These are phyloP conservation scores for Trichophyton mentagrophytes DNA, from an alignment of 2,329 filamentous ascomycete species.

Conservation along the genomic window DNA sequence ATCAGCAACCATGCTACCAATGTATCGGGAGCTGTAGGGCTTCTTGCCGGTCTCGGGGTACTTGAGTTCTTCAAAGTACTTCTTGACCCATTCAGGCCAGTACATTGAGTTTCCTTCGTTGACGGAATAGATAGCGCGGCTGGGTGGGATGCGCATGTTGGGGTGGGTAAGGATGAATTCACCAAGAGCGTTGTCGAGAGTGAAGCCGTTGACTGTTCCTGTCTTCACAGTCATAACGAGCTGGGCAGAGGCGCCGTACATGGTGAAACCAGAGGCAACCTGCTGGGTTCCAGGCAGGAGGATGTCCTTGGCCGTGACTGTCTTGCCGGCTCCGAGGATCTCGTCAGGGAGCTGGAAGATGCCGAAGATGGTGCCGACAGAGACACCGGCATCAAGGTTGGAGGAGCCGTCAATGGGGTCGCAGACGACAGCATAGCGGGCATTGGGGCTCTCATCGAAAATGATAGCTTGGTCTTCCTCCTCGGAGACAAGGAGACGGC, in stretches of 20 bases:
- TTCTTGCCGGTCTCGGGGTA: slow-evolving; percentile 57
- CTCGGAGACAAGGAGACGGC: slow-evolving; percentile 87
- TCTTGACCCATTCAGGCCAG: slow-evolving; percentile 79
- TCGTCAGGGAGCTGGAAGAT: slow-evolving; percentile 79
- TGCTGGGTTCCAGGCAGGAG: slow-evolving; percentile 82
- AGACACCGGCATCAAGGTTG: slow-evolving; percentile 94
- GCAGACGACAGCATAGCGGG: slow-evolving; percentile 88
- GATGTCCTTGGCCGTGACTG: slow-evolving; percentile 57
- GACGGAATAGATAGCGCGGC: slow-evolving; percentile 83
- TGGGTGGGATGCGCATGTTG: slow-evolving; percentile 73
- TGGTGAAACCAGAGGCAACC: slow-evolving; percentile 94
- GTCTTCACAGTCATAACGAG: slow-evolving; percentile 95
- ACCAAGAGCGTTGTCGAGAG: slow-evolving; percentile 86
- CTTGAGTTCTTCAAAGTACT: slow-evolving; percentile 85
- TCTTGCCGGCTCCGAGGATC: slow-evolving; percentile 36
- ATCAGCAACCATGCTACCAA: slow-evolving; percentile 96
- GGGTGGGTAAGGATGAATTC: slow-evolving; percentile 99
- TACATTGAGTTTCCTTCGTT: slow-evolving; percentile 98
- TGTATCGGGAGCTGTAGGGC: slow-evolving; percentile 90
- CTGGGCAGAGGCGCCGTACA: slow-evolving; percentile 96
- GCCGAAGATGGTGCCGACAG: slow-evolving; percentile 92
- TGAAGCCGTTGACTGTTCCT: slow-evolving; percentile 90
- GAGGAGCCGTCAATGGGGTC: slow-evolving; percentile 97
- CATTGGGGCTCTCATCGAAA: slow-evolving; percentile 60
- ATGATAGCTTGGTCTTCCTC: slow-evolving; percentile 89